A percentile compares a stretch with the other conserved stretches of the same genome.
Evolutionary conservation across 2,329 filamentous ascomycete species (phyloP).

Genomic region (Ciborinia camelliae): DNA sequence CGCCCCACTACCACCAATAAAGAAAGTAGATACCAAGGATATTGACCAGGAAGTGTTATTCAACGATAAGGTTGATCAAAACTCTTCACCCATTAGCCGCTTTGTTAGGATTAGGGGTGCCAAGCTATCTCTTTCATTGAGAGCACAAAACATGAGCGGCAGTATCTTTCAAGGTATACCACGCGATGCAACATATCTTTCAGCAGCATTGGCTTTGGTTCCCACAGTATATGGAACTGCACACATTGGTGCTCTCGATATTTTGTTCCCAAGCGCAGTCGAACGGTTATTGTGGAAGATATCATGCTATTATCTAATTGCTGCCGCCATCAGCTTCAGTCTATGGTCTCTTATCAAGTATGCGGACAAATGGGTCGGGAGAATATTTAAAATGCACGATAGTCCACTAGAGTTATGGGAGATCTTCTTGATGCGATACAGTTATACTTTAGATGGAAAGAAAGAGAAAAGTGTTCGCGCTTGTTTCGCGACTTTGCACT

Average conservation of each 20-base stretch:
- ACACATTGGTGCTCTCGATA: slow-evolving; percentile 12
- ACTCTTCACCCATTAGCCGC: too few species aligned
- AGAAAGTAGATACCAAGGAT: background rate
- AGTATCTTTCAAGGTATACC: background rate
- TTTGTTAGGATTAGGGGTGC: background rate
- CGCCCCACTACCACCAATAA: background rate
- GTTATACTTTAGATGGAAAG: background rate
- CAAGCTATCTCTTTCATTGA: background rate
- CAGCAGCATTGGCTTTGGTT: slow-evolving; percentile 14
- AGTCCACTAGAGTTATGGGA: background rate
- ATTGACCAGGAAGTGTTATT: background rate
- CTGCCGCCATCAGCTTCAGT: background rate
- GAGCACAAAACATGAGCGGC: background rate
- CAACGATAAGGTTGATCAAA: background rate
- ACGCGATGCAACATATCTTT: background rate
- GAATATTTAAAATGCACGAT: background rate
- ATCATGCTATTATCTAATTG: slow-evolving; percentile 14
- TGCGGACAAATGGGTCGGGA: background rate
- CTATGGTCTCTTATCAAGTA: background rate
- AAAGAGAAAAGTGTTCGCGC: background rate
- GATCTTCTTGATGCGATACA: background rate
- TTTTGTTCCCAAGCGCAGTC: slow-evolving; percentile 13
- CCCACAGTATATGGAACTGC: slow-evolving; percentile 15
- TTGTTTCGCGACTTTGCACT: background rate
- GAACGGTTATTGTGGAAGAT: slow-evolving; percentile 19